Evolutionary conservation across 768 basidiomycete species (phyloP).

Genomic region (Ephemerocybe angulata): DNA sequence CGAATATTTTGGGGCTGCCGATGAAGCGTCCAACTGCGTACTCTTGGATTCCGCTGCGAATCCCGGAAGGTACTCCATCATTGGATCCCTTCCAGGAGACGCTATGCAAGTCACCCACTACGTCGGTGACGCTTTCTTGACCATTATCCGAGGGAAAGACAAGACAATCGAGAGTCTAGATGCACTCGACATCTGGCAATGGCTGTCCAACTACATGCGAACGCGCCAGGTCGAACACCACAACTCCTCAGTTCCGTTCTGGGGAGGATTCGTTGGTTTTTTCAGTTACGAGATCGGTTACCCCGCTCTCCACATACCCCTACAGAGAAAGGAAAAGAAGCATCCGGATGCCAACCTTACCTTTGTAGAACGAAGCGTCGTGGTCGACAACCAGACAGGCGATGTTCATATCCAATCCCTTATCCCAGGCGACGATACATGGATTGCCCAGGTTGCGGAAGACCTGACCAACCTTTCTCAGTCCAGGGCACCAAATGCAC

Average conservation of each 20-base stretch:
- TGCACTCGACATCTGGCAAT: constrained; percentile 64
- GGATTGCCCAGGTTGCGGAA: constrained; percentile 47
- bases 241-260: constrained; percentile 60
- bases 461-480: constrained; percentile 6
- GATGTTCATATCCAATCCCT: constrained; percentile 65
- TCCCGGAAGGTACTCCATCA: constrained; percentile 71
- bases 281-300: constrained; percentile 80
- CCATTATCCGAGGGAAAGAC: constrained; percentile 36
- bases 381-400: constrained; percentile 53
- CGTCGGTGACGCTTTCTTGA: constrained; percentile 47
- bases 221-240: constrained; percentile 46
- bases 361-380: constrained; percentile 76
- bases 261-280: constrained; percentile 79
- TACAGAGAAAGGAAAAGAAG: constrained; percentile 25
- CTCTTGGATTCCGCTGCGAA: constrained; percentile 73
- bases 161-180: constrained; percentile 41
- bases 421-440: constrained; percentile 54
- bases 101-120: constrained; percentile 58
- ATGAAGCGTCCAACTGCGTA: constrained; percentile 61
- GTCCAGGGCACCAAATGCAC: neutral
- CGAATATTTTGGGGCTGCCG: constrained; percentile 56
- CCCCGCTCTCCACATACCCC: constrained; percentile 45
- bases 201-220: constrained; percentile 70
- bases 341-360: constrained; percentile 75
- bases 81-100: constrained; percentile 54